phyloP scores from a whole-genome alignment of 352 stramenopile genomes.

The Phytophthora rubi region DNA sequence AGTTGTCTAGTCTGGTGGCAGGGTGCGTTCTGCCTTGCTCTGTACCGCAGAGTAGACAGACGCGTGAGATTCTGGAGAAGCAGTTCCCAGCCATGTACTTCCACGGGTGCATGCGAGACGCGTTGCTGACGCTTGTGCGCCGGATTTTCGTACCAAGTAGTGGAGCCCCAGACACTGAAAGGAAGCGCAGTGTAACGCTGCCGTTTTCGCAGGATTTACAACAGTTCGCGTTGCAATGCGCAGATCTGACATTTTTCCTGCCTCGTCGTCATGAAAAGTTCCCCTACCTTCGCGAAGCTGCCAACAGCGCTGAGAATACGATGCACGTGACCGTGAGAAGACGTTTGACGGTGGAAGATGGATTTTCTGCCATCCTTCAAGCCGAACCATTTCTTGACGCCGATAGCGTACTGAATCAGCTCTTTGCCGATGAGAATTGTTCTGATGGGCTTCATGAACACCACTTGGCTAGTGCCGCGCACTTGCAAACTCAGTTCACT shows the following conservation, averaged over 20 bases:
- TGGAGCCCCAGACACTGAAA: constrained; percentile 2
- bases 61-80: constrained; percentile 32
- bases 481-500: constrained; percentile 34
- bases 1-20: constrained; percentile 25
- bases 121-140: constrained; percentile 28
- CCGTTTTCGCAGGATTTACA: constrained; percentile 40
- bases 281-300: background rate
- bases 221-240: constrained; percentile 44
- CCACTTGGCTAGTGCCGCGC: background rate
- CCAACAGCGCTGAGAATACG: background rate
- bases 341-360: constrained; percentile 32
- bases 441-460: background rate
- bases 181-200: constrained; percentile 1
- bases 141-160: constrained; percentile 30
- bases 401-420: constrained; percentile 15
- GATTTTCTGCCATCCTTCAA: constrained; percentile 36
- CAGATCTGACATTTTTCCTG: constrained; percentile 41
- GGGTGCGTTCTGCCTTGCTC: constrained; percentile 41
- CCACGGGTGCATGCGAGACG: constrained; percentile 43
- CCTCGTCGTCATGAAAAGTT: constrained; percentile 1
- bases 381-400: constrained; percentile 41
- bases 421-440: constrained; percentile 11
- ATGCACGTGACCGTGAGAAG: constrained; percentile 35
- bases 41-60: constrained; percentile 21
- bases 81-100: constrained; percentile 48